Percentiles rank a stretch among this genome's conserved stretches.
phyloP scores from a whole-genome alignment of 352 stramenopile genomes.

The Phytopythium montanum region DNA sequence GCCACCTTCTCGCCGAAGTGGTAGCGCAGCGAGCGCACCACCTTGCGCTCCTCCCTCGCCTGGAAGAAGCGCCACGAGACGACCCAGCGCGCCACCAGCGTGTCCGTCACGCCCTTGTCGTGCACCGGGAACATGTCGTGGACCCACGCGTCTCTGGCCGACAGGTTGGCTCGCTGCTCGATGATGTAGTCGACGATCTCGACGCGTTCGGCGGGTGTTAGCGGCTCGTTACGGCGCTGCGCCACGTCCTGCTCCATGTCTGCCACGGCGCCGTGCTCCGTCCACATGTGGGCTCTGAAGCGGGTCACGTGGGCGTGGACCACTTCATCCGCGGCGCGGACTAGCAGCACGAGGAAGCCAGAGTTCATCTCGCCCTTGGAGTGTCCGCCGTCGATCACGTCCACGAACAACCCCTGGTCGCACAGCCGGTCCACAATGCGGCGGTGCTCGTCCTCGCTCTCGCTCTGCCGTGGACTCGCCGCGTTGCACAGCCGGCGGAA shows the following conservation, averaged over 20 bases:
- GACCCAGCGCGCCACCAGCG: conserved; percentile 67
- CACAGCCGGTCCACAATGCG: conserved; percentile 77
- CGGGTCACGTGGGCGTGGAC: conserved; percentile 57
- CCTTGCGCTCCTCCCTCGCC: conserved; percentile 50
- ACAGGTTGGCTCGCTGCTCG: conserved; percentile 62
- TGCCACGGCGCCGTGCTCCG: conserved; percentile 72
- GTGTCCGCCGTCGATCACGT: conserved; percentile 83
- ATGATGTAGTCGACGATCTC: conserved; percentile 87
- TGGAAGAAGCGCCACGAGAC: conserved; percentile 51
- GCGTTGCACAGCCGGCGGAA: conserved; percentile 67
- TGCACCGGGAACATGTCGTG: conserved; percentile 86
- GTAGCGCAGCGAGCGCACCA: conserved; percentile 59
- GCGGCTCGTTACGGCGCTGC: conserved; percentile 43
- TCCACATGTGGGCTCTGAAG: conserved; percentile 72
- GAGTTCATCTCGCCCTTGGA: conserved; percentile 81
- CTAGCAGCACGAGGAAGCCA: conserved; percentile 72
- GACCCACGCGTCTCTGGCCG: conserved; percentile 58
- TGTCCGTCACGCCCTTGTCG: conserved; percentile 61
- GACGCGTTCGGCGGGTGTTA: conserved; percentile 75
- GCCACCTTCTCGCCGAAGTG: conserved; percentile 87
- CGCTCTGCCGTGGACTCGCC: conserved; percentile 36
- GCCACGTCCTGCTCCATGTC: conserved; percentile 77
- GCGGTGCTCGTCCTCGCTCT: conserved; percentile 80
- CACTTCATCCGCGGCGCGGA: conserved; percentile 57
- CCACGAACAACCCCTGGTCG: conserved; percentile 62